These are phyloP conservation scores for Phialophora tarda DNA, from an alignment of 2,329 filamentous ascomycete genomes.

Conservation along the genomic window DNA sequence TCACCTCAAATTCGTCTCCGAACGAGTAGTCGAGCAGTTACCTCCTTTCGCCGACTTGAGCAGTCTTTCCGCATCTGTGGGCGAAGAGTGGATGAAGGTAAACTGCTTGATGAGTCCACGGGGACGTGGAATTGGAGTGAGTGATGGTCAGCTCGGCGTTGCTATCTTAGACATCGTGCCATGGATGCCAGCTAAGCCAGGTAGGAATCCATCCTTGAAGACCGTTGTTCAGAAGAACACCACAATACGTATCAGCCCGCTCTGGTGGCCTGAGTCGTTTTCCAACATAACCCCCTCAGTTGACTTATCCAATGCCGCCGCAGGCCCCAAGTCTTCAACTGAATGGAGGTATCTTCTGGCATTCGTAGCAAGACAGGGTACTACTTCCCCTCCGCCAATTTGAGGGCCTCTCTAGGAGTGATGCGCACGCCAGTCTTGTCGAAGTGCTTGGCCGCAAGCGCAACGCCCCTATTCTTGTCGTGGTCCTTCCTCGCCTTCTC, in stretches of 20 bases:
- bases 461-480: slow-evolving; percentile 36
- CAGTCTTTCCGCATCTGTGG: too few species aligned
- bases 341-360: background rate
- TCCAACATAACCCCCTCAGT: background rate
- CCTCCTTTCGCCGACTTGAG: too few species aligned
- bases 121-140: background rate
- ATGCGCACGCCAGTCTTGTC: slow-evolving; percentile 39
- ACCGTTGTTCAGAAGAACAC: background rate
- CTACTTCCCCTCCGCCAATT: slow-evolving; percentile 32
- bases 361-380: too few species aligned
- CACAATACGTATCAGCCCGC: background rate
- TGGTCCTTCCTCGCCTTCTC: slow-evolving; percentile 21
- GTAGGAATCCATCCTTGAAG: background rate
- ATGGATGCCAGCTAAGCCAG: background rate
- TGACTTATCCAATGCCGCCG: background rate
- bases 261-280: background rate
- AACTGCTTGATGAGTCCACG: background rate
- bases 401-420: slow-evolving; percentile 33
- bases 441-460: slow-evolving; percentile 38
- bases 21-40: too few species aligned
- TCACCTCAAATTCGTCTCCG: too few species aligned
- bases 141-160: background rate
- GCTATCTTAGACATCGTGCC: background rate
- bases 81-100: background rate
- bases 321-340: background rate